A percentile compares a stretch with the other conserved stretches of the same genome.
Evolutionary conservation across 805 yeast species (phyloP).

Genomic region (Yamadazyma akitaensis): DNA sequence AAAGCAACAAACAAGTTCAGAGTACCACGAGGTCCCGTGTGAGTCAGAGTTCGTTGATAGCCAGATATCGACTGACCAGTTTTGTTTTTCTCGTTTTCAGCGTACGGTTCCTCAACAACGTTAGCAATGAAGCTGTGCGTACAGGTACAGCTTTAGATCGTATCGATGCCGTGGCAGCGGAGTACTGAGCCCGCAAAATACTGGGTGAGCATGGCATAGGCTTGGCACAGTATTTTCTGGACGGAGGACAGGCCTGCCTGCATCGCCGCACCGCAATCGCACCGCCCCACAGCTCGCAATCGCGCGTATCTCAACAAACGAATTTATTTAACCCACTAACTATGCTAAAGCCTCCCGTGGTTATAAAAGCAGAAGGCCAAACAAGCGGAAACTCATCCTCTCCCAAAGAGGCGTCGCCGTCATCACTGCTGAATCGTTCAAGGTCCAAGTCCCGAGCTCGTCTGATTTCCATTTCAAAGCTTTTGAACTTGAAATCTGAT

Average conservation of each 20-base stretch:
- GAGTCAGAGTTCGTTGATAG: too few species aligned
- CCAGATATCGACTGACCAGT: too few species aligned
- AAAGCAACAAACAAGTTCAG: too few species aligned
- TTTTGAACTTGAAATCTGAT: slow-evolving; percentile 4
- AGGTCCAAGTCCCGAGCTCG: slow-evolving; percentile 7
- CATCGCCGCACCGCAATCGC: background rate
- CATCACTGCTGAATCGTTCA: background rate
- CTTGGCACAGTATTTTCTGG: too few species aligned
- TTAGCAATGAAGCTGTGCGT: too few species aligned
- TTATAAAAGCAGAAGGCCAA: slow-evolving; percentile 4
- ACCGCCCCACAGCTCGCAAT: background rate
- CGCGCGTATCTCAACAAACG: background rate
- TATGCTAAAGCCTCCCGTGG: slow-evolving; percentile 14
- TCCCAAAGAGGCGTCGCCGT: background rate
- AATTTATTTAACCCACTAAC: background rate
- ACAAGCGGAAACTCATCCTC: background rate
- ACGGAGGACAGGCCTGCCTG: background rate
- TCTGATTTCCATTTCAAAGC: slow-evolving; percentile 12
- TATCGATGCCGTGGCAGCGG: too few species aligned
- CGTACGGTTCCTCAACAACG: too few species aligned
- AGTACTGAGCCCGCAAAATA: too few species aligned
- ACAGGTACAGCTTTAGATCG: too few species aligned
- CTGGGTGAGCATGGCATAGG: too few species aligned
- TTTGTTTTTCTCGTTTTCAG: too few species aligned
- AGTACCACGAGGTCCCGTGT: too few species aligned